These are phyloP conservation scores for Talaromyces wortmannii DNA, from an alignment of 495 filamentous ascomycete species.

Conservation along the genomic window DNA sequence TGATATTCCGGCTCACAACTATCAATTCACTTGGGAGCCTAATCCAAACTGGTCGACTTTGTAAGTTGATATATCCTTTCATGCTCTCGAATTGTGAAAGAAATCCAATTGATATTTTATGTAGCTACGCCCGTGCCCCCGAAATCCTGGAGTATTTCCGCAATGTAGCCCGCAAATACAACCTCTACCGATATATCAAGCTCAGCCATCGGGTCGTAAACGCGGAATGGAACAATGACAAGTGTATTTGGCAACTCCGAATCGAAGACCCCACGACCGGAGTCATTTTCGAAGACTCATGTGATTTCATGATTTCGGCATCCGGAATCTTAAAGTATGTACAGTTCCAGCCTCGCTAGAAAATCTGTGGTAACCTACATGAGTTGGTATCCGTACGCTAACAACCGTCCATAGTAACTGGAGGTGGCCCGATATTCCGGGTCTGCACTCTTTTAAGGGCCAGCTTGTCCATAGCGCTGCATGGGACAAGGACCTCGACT, in stretches of 20 bases:
- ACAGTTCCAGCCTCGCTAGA: too few relatives aligned
- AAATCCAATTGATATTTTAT: background rate
- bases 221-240: slow-evolving; percentile 30
- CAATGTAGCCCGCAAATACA: slow-evolving; percentile 21
- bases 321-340: too few relatives aligned
- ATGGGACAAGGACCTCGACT: slow-evolving; percentile 52
- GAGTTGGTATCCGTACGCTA: slow-evolving; percentile 16
- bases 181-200: slow-evolving; percentile 29
- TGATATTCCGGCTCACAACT: slow-evolving; percentile 10
- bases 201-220: slow-evolving; percentile 27
- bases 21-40: slow-evolving; percentile 24
- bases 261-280: slow-evolving; percentile 29
- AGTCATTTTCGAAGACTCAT: slow-evolving; percentile 32
- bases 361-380: too few relatives aligned
- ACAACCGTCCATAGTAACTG: slow-evolving; percentile 48
- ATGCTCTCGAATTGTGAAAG: background rate
- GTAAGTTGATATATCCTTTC: background rate
- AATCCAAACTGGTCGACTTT: slow-evolving; percentile 31
- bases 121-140: slow-evolving; percentile 26
- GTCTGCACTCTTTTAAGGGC: slow-evolving; percentile 46
- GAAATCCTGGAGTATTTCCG: slow-evolving; percentile 45
- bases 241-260: slow-evolving; percentile 40
- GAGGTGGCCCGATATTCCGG: slow-evolving; percentile 49
- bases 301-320: slow-evolving; percentile 34
- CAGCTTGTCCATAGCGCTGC: slow-evolving; percentile 46